Evolutionary conservation across 129 eudicot species (phyloP).

Genomic region (Cynara cardunculus): DNA sequence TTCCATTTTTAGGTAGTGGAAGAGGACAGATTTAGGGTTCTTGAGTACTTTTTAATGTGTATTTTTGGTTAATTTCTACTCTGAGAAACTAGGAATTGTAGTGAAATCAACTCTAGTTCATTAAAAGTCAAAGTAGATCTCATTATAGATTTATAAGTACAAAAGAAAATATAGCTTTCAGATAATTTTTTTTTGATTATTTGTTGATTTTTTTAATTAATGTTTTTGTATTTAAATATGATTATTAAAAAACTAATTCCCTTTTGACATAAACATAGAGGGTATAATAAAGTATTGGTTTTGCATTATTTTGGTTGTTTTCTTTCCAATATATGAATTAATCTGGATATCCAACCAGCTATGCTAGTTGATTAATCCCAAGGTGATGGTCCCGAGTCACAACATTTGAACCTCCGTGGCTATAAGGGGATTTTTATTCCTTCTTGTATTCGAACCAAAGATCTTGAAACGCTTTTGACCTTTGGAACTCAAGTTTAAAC

Average conservation of each 20-base stretch:
- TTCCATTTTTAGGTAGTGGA: neutral
- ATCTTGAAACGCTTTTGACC: no score
- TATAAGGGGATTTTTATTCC: no score
- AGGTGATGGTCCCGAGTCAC: no score
- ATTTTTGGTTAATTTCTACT: neutral
- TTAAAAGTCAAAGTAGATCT: neutral
- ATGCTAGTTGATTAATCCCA: no score
- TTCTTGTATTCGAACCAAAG: no score
- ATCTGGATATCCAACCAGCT: no score
- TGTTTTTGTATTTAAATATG: neutral
- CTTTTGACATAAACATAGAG: neutral
- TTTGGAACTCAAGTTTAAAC: no score
- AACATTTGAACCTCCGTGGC: no score
- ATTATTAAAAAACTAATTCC: neutral
- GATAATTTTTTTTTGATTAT: neutral
- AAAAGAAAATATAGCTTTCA: neutral
- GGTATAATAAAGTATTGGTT: neutral
- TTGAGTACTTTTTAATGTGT: neutral
- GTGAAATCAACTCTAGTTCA: neutral
- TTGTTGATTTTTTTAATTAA: no score
- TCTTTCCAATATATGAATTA: no score
- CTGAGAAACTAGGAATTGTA: no score
- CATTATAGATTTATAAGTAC: neutral
- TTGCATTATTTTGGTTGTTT: neutral
- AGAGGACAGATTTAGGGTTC: neutral